phyloP scores from a whole-genome alignment of 345 rosid species.

The Aquilaria yunnanensis region DNA sequence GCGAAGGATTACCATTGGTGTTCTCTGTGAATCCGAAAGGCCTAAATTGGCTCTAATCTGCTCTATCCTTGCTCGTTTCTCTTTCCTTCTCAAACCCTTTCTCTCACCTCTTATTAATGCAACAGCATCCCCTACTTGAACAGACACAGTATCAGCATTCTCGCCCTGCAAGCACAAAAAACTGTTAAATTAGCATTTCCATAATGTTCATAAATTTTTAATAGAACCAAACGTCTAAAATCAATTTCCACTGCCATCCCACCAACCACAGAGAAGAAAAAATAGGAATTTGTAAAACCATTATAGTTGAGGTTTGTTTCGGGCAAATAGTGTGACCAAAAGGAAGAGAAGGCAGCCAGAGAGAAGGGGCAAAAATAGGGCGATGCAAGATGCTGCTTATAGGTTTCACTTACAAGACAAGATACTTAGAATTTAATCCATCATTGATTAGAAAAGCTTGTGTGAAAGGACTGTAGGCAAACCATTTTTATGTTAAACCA shows the following conservation, averaged over 20 bases:
- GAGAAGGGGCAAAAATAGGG: not conserved
- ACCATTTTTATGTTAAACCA: constrained; percentile 8
- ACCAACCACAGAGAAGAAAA: not conserved
- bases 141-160: constrained; percentile 35
- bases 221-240: not conserved
- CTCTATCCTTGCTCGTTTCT: constrained; percentile 87
- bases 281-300: too few relatives aligned
- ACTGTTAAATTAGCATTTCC: not conserved
- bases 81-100: constrained; percentile 74
- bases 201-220: not conserved
- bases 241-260: not conserved
- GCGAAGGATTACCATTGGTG: constrained; percentile 53
- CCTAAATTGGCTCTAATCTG: constrained; percentile 94
- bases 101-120: constrained; percentile 85
- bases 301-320: too few relatives aligned
- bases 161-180: constrained; percentile 25
- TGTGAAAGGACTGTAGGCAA: constrained; percentile 1
- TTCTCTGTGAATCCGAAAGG: constrained; percentile 94
- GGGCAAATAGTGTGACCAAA: not conserved
- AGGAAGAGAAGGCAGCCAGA: not conserved
- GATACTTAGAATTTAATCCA: too few relatives aligned
- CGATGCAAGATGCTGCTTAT: not conserved
- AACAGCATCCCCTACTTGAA: constrained; percentile 75
- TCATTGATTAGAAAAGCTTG: not conserved
- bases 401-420: too few relatives aligned